Conservation (phyloP, 1,284 basidiomycete species). For the Irpex sp. region DNA sequence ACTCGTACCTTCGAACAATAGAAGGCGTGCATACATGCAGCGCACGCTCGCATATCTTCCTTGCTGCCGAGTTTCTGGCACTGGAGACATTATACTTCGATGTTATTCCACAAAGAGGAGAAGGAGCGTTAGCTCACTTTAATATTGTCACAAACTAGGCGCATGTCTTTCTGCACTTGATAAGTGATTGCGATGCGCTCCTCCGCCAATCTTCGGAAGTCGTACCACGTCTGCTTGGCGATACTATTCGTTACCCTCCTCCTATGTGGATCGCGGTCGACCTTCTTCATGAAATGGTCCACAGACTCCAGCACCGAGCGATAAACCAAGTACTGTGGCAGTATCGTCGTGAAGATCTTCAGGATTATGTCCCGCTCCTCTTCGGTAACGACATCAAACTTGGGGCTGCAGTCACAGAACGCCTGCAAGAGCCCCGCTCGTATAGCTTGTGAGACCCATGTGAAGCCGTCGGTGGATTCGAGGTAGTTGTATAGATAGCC, state of each 20-base stretch:
- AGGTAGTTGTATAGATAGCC: constrained; percentile 33
- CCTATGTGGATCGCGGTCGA: constrained; percentile 17
- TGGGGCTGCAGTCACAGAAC: constrained; percentile 27
- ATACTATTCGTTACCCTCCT: constrained; percentile 19
- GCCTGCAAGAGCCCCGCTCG: constrained; percentile 32
- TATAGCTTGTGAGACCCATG: constrained; percentile 32
- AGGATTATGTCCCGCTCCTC: constrained; percentile 31
- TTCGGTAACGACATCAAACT: constrained; percentile 23
- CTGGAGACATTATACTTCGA: constrained; percentile 14
- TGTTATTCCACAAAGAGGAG: neutral
- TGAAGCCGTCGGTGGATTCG: constrained; percentile 35
- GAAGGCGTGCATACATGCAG: constrained; percentile 30
- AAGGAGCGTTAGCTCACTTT: constrained; percentile 16
- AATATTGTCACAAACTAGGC: constrained; percentile 32
- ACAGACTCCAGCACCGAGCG: constrained; percentile 31
- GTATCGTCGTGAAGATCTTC: constrained; percentile 24
- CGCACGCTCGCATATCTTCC: constrained; percentile 32
- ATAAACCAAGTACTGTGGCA: constrained; percentile 34
- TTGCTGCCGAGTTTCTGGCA: constrained; percentile 34
- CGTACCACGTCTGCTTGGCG: constrained; percentile 24
- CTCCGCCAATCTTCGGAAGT: constrained; percentile 24
- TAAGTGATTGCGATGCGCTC: constrained; percentile 23
- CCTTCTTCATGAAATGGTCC: constrained; percentile 21
- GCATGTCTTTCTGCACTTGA: constrained; percentile 25
- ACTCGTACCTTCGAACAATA: constrained; percentile 32